Conservation (phyloP, 2,329 filamentous ascomycete genomes). For the Arthrobotrys conoides region DNA sequence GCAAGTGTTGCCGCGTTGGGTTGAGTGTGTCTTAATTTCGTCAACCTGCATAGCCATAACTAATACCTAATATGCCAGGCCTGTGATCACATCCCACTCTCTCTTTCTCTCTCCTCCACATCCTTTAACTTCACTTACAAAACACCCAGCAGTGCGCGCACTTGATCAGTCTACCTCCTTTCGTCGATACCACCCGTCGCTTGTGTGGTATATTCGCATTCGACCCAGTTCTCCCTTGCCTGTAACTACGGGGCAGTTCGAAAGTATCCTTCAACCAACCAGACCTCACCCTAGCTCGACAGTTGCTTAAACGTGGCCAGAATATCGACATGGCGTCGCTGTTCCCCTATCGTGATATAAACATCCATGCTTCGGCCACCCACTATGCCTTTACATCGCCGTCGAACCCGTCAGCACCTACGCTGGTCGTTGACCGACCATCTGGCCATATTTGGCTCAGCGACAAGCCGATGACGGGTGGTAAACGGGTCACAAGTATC, state of each 20-base stretch:
- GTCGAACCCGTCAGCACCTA: slow-evolving; percentile 88
- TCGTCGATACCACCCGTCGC: slow-evolving; percentile 15
- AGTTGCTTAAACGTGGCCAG: slow-evolving; percentile 56
- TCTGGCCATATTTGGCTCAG: slow-evolving; percentile 90
- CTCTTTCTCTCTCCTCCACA: background rate
- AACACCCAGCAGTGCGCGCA: background rate
- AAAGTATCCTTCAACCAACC: background rate
- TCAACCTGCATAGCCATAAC: slow-evolving; percentile 53
- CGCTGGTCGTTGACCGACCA: slow-evolving; percentile 89
- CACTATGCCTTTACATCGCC: slow-evolving; percentile 98
- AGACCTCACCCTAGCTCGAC: slow-evolving; percentile 10
- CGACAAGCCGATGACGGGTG: slow-evolving; percentile 81
- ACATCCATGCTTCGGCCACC: slow-evolving; percentile 90
- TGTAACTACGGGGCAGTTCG: background rate
- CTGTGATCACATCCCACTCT: slow-evolving; percentile 44
- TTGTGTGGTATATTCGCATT: background rate
- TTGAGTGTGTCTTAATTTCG: slow-evolving; percentile 46
- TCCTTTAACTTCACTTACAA: background rate
- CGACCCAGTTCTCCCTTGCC: background rate
- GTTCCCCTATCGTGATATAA: slow-evolving; percentile 93
- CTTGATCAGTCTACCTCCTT: slow-evolving; percentile 10
- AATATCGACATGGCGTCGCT: slow-evolving; percentile 69
- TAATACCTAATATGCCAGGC: slow-evolving; percentile 6
- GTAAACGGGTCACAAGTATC: slow-evolving; percentile 91
- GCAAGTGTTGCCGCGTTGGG: slow-evolving; percentile 52